phyloP scores from a whole-genome alignment of 140 eudicot species.

The Senecio squalidus region DNA sequence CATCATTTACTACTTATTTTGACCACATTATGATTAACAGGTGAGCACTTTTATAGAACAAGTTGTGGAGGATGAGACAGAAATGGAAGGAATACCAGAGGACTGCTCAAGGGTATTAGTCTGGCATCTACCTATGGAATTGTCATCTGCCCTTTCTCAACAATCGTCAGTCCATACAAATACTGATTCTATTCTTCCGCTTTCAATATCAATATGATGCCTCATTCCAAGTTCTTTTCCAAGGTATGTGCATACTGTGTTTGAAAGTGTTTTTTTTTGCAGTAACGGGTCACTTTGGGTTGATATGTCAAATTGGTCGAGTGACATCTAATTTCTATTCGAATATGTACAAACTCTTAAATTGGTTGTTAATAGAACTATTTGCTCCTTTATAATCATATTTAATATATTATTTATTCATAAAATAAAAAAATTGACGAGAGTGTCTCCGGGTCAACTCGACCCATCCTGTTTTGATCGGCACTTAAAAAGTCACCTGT shows the following conservation, averaged over 20 bases:
- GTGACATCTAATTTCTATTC: no score
- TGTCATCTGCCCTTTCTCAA: conserved; percentile 32
- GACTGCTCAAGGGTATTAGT: conserved; percentile 51
- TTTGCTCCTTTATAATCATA: neutral
- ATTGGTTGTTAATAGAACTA: neutral
- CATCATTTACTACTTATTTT: neutral
- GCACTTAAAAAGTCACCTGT: neutral
- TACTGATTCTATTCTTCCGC: conserved; percentile 31
- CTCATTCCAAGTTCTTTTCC: conserved; percentile 8
- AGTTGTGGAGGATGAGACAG: conserved; percentile 75
- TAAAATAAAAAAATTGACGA: neutral
- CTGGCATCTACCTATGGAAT: conserved; percentile 44
- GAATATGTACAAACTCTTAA: neutral
- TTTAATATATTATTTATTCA: neutral
- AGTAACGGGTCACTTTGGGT: neutral
- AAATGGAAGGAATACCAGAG: conserved; percentile 70
- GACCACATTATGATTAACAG: conserved; percentile 21
- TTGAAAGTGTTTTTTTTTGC: neutral
- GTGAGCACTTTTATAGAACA: conserved; percentile 65
- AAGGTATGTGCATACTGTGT: conserved; percentile 5
- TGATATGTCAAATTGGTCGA: neutral
- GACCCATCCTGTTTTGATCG: neutral
- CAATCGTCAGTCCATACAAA: conserved; percentile 30
- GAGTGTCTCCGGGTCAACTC: neutral
- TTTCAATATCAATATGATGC: conserved; percentile 13